These are phyloP conservation scores for Tricholomella constricta DNA, from an alignment of 768 basidiomycete genomes.

Conservation along the genomic window DNA sequence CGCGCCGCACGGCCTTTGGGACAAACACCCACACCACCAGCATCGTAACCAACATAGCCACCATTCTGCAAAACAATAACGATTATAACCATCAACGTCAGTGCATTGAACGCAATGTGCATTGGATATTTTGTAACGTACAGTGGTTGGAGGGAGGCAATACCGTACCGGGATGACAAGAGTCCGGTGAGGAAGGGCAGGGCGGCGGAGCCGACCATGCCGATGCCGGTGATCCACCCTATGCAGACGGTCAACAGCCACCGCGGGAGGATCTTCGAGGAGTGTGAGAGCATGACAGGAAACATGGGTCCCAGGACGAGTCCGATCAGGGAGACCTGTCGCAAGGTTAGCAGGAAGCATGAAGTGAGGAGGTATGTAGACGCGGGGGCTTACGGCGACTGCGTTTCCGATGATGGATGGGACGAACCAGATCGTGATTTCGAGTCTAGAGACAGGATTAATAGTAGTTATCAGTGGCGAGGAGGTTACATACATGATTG, in stretches of 20 bases:
- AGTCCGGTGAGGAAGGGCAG: too few relatives aligned
- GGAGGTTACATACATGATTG: slow-evolving; percentile 29
- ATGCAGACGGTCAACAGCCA: slow-evolving; percentile 31
- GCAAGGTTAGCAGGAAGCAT: too few relatives aligned
- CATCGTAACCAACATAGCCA: slow-evolving; percentile 25
- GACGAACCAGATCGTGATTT: too few relatives aligned
- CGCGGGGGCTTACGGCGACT: too few relatives aligned
- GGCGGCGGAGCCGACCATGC: too few relatives aligned
- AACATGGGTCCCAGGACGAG: slow-evolving; percentile 58
- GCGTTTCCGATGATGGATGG: too few relatives aligned
- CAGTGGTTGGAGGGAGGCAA: slow-evolving; percentile 17
- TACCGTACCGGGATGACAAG: slow-evolving; percentile 18
- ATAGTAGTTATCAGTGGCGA: neutral
- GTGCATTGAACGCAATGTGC: neutral
- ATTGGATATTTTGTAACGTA: slow-evolving; percentile 1
- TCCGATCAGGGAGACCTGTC: too few relatives aligned
- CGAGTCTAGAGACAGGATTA: too few relatives aligned
- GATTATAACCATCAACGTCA: too few relatives aligned
- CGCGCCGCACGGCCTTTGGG: slow-evolving; percentile 15
- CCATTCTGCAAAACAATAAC: slow-evolving; percentile 10
- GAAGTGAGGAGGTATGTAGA: neutral
- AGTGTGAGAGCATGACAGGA: slow-evolving; percentile 42
- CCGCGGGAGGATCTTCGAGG: slow-evolving; percentile 34
- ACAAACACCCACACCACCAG: too few relatives aligned
- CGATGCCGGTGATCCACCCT: too few relatives aligned